Base-by-base conservation (phyloP, 495 filamentous ascomycete genomes). In the Penicillium bovifimosum region DNA sequence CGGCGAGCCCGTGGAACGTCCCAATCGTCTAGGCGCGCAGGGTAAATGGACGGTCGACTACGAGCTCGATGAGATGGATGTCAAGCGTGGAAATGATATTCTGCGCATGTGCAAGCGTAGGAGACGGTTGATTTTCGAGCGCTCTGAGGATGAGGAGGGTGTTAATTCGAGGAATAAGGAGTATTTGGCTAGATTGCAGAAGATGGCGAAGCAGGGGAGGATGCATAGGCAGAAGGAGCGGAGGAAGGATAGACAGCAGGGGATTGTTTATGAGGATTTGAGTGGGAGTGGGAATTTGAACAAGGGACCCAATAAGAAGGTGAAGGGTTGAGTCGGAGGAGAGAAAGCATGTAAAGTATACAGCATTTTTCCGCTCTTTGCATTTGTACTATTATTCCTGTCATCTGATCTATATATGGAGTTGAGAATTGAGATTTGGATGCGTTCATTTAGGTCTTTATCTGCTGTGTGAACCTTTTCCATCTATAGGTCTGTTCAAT, bases 1-100 rank as follows among this genome's bases (percentile, higher is more conserved):
- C 67, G 83, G 78, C 20, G 43, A 70, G 14, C 72, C 76, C 46
- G 83, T 90, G 8, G 52, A 67, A 1, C 82, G 90, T 2, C 88
- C 90, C 0, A 43, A 64, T 1, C 41, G 74, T 1, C 63, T 95
- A 36, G 55, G 28, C 0, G 41, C 68, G 11, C 10, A 54, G 0
- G 81, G 91, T 55, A 65, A 70, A 1, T 98, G 93, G 92, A 66
- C 68, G 0, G 69, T 96, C 34, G 83, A 95, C 49, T 96, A 95
- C 67, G 74, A 80, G 20, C 64, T 96, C 28, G 67, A 75, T 39
- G 86, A 93, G 60, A 58, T 84, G 2, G 32, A 58, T 0, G 51
- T 57, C 0, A 17, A 46, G 0, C 42, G 63, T 3, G 79, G 77
- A 2, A 56, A 65, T 20, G 64, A 20, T 0, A 59, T 42, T 10